A percentile compares a stretch with the other conserved stretches of the same genome.
These are phyloP conservation scores for Meredithiella fracta DNA, from an alignment of 2,329 filamentous ascomycete genomes.

Conservation along the genomic window DNA sequence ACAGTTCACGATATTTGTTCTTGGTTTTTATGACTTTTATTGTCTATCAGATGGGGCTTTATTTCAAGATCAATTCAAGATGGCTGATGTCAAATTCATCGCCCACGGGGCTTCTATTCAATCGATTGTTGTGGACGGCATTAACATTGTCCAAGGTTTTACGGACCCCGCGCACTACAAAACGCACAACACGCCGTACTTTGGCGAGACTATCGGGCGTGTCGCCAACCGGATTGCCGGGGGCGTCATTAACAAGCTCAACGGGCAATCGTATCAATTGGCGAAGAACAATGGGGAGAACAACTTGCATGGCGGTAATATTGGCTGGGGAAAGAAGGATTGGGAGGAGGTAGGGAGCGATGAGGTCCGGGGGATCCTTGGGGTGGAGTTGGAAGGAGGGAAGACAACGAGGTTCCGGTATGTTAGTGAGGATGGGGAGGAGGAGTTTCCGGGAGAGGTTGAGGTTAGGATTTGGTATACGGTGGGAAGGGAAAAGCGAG, in stretches of 20 bases:
- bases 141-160: constrained; percentile 84
- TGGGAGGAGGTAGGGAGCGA: constrained; percentile 44
- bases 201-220: constrained; percentile 85
- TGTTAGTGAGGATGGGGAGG: constrained; percentile 62
- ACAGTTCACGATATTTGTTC: too few species aligned
- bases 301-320: constrained; percentile 52
- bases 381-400: constrained; percentile 44
- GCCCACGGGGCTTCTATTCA: constrained; percentile 68
- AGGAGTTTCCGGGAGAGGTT: constrained; percentile 79
- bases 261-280: constrained; percentile 51
- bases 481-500: constrained; percentile 44
- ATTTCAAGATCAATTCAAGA: not conserved
- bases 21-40: not conserved
- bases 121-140: constrained; percentile 56
- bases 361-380: constrained; percentile 32
- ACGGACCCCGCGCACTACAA: constrained; percentile 58
- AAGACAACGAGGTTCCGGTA: constrained; percentile 36
- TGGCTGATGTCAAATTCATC: constrained; percentile 45
- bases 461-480: constrained; percentile 66
- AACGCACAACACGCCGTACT: constrained; percentile 60
- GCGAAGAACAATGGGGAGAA: constrained; percentile 64
- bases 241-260: constrained; percentile 55
- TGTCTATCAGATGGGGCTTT: not conserved
- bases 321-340: constrained; percentile 67
- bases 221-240: constrained; percentile 64